phyloP scores from a whole-genome alignment of 2,329 filamentous ascomycete species.

The Aspergillus sp. region DNA sequence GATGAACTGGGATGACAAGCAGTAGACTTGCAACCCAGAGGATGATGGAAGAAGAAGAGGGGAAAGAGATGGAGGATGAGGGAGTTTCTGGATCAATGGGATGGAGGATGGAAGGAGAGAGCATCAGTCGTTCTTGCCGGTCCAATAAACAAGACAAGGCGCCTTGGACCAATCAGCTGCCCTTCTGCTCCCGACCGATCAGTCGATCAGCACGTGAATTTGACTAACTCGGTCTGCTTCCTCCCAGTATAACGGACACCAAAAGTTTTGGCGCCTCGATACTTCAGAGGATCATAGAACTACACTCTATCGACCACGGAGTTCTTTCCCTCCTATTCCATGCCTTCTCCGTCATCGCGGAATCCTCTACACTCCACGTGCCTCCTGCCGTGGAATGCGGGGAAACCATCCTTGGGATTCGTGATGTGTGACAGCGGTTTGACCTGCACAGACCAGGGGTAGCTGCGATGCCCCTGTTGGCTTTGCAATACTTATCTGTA shows the following conservation, averaged over 20 bases:
- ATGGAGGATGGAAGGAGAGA: neutral
- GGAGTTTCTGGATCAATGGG: conserved; percentile 2
- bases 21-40: neutral
- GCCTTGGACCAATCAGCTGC: conserved; percentile 12
- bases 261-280: neutral
- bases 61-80: conserved; percentile 8
- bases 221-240: too few relatives aligned
- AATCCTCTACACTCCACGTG: neutral
- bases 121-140: conserved; percentile 14
- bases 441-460: neutral
- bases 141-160: conserved; percentile 12
- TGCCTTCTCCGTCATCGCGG: neutral
- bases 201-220: neutral
- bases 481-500: neutral
- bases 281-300: neutral
- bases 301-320: neutral
- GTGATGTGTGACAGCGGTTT: neutral
- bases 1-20: neutral
- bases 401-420: neutral
- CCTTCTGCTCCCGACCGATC: conserved; percentile 3
- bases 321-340: neutral
- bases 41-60: conserved; percentile 1
- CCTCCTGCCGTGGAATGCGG: conserved; percentile 2
- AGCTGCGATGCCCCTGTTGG: neutral
- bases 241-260: neutral